These are phyloP conservation scores for Anethum foeniculum DNA, from an alignment of 140 eudicot genomes.

Conservation along the genomic window DNA sequence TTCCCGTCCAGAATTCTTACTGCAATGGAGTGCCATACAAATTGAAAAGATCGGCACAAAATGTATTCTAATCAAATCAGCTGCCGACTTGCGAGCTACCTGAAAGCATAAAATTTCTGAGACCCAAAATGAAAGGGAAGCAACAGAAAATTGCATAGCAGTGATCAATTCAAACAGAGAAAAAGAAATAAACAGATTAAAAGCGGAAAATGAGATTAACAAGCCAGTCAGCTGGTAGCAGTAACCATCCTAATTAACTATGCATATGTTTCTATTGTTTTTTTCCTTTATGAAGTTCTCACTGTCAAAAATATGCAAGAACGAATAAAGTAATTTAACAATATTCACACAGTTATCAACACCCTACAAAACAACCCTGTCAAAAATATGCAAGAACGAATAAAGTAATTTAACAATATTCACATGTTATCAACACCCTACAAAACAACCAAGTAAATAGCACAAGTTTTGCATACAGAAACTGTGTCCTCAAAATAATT, in stretches of 20 bases:
- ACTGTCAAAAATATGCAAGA: not conserved
- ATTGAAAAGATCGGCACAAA: conserved; percentile 85
- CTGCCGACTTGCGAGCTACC: conserved; percentile 58
- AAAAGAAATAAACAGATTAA: not conserved
- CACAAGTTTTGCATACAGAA: not conserved
- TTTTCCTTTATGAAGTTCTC: not conserved
- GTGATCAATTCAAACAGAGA: not conserved
- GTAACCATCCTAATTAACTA: not conserved
- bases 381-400: not conserved
- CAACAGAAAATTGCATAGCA: not conserved
- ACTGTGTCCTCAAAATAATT: not conserved
- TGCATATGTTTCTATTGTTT: not conserved
- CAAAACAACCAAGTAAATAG: not conserved
- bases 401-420: not conserved
- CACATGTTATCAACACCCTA: not conserved
- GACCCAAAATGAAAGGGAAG: conserved; percentile 7
- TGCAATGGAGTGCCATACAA: conserved; percentile 81
- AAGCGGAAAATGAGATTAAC: not conserved
- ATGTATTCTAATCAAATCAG: conserved; percentile 59
- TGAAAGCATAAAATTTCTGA: conserved; percentile 29
- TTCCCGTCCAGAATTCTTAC: conserved; percentile 66
- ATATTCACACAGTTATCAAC: not conserved
- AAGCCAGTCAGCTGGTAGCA: not conserved
- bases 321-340: not conserved
- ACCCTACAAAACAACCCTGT: no score